phyloP scores from a whole-genome alignment of 441 rosid genomes.

The Adansonia grandidieri region DNA sequence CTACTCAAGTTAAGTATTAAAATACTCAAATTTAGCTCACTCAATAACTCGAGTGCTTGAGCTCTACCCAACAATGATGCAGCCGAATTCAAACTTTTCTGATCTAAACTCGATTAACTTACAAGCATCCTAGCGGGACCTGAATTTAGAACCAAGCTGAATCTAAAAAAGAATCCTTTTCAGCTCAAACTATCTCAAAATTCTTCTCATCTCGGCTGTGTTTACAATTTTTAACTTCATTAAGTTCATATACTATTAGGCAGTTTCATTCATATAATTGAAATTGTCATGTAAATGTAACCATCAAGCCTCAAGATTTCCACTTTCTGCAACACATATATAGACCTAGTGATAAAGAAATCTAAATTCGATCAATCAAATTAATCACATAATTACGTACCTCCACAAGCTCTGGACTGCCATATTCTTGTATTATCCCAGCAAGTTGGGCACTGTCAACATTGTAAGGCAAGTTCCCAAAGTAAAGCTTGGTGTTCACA shows the following conservation, averaged over 20 bases:
- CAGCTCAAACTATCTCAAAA: neutral
- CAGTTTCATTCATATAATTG: neutral
- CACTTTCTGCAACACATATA: neutral
- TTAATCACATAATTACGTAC: constrained; percentile 32
- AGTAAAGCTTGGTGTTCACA: constrained; percentile 76
- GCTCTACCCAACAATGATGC: too few species aligned
- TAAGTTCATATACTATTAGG: neutral
- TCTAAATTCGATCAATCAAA: neutral
- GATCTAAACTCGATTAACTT: too few species aligned
- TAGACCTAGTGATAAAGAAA: neutral
- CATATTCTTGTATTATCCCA: constrained; percentile 76
- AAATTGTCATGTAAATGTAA: neutral
- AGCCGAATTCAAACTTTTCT: too few species aligned
- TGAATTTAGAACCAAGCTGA: neutral
- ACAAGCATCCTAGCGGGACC: too few species aligned
- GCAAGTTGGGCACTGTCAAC: constrained; percentile 91
- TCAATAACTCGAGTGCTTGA: too few species aligned
- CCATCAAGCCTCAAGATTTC: neutral
- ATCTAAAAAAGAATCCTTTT: neutral
- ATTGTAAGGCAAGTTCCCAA: constrained; percentile 88
- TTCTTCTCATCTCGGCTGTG: neutral
- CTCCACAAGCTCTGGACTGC: constrained; percentile 80
- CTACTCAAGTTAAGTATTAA: too few species aligned
- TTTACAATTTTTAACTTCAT: neutral
- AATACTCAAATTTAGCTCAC: too few species aligned